Evolutionary conservation across 2,329 filamentous ascomycete species (phyloP), one percentile per base, ranked within the genome.

Genomic region (Coccinonectria pachysandricola): DNA sequence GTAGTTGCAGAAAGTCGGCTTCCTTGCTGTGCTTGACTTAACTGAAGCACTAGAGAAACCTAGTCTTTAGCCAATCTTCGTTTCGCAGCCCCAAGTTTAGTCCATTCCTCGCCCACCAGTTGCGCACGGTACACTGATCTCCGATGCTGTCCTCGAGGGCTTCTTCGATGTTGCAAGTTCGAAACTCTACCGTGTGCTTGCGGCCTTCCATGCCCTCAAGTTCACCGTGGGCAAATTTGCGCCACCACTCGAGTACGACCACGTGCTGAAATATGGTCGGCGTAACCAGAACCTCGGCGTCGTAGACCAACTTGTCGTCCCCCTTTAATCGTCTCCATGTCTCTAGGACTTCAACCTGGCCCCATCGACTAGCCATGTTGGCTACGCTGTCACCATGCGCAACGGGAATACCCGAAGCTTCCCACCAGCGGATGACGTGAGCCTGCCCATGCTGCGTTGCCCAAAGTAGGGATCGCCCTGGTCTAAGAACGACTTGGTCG

Each of bases 111-210:
- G 82, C 79, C 88, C 88, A 96, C 88, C 88, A 96, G 36, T 69
- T 65, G 30, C 83, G 64, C 11, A 93, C 83, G 19, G 70, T 68
- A 38, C 76, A 73, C 36, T 85, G 79, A 28, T 79, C 76, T 7
- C 71, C 71, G 25, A 88, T 71, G 12, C 84, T 83, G 50, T 94
- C 87, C 51, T 95, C 87, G 19, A 95, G 65, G 1, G 87, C 87
- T 56, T 95, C 88, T 52, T 95, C 87, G 35, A 96, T 91, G 53
- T 93, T 86, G 53, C 86, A 94, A 1, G 85, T 93, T 53, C 88
- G 87, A 56, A 94, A 95, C 53, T 93, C 85, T 14, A 95, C 86
- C 27, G 72, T 69, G 41, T 87, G 66, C 36, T 60, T 60, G 16
- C 64, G 57, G 10, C 67, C 68, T 20, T 63, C 56, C 68, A 64